Percentiles rank a stretch among this genome's conserved stretches.
Conservation (phyloP, 2,329 filamentous ascomycete genomes). For the Xylariales sp. region DNA sequence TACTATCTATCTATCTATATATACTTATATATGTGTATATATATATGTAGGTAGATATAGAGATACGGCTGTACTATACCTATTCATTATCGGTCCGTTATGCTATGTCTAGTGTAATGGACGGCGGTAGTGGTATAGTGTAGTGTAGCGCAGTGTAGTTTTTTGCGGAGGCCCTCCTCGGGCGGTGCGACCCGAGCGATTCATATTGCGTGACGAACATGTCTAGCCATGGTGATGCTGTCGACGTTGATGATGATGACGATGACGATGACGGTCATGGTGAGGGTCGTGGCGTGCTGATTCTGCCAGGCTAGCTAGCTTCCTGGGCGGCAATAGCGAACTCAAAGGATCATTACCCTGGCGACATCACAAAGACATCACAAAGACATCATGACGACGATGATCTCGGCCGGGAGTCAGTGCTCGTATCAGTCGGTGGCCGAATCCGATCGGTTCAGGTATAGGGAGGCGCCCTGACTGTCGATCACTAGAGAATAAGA, state of each 20-base stretch:
- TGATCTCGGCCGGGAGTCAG: neutral
- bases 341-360: slow-evolving; percentile 19
- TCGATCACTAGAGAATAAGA: slow-evolving; percentile 26
- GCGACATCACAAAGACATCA: slow-evolving; percentile 7
- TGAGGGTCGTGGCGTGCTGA: slow-evolving; percentile 1
- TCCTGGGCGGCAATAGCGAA: neutral
- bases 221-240: neutral
- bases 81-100: no score
- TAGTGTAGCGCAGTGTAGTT: neutral
- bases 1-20: no score
- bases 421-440: slow-evolving; percentile 38
- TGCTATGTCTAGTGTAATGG: no score
- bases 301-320: neutral
- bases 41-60: no score
- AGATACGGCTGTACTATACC: neutral
- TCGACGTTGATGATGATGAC: neutral
- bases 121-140: no score
- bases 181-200: slow-evolving; percentile 32
- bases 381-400: slow-evolving; percentile 6
- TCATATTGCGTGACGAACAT: slow-evolving; percentile 16
- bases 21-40: no score
- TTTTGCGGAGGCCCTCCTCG: slow-evolving; percentile 28
- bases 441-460: slow-evolving; percentile 27
- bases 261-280: neutral
- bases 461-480: slow-evolving; percentile 21